Conservation (phyloP, 2,329 filamentous ascomycete species). For the Cercospora sojina region DNA sequence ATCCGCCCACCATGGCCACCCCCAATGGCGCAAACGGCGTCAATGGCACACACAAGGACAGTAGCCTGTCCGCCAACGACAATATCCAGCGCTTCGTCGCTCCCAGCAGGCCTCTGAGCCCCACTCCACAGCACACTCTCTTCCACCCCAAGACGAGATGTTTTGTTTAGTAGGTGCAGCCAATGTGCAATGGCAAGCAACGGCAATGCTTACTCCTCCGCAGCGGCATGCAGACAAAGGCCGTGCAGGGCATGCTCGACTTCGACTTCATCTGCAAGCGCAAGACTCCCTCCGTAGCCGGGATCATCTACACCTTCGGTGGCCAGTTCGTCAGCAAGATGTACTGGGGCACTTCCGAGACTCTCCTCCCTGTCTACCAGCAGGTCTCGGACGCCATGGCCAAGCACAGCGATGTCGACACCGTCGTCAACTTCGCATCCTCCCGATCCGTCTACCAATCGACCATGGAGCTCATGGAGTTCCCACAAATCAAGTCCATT, state of each 20-base stretch:
- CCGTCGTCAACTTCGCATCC: slow-evolving; percentile 98
- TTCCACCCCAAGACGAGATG: slow-evolving; percentile 99
- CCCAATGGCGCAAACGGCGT: slow-evolving; percentile 21
- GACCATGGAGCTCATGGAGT: slow-evolving; percentile 97
- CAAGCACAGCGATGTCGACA: slow-evolving; percentile 97
- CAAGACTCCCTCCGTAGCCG: slow-evolving; percentile 89
- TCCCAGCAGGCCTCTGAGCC: slow-evolving; percentile 88
- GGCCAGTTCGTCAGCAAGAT: slow-evolving; percentile 99
- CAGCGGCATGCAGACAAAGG: slow-evolving; percentile 87
- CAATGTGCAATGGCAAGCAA: not conserved
- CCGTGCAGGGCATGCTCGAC: slow-evolving; percentile 70
- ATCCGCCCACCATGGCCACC: slow-evolving; percentile 45
- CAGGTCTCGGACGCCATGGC: slow-evolving; percentile 84
- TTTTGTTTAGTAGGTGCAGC: slow-evolving; percentile 78
- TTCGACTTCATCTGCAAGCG: slow-evolving; percentile 99
- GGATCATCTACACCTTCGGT: slow-evolving; percentile 99
- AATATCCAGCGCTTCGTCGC: slow-evolving; percentile 96
- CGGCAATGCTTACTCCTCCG: slow-evolving; percentile 33
- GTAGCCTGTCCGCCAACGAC: slow-evolving; percentile 77
- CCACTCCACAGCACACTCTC: slow-evolving; percentile 81
- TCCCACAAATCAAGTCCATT: slow-evolving; percentile 95
- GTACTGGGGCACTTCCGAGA: slow-evolving; percentile 99
- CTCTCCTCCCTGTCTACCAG: slow-evolving; percentile 97
- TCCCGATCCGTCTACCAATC: slow-evolving; percentile 98
- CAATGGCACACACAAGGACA: slow-evolving; percentile 23